Base-by-base conservation (phyloP, 192 early-diverging fungal species). In the Polychytrium aggregatum region DNA sequence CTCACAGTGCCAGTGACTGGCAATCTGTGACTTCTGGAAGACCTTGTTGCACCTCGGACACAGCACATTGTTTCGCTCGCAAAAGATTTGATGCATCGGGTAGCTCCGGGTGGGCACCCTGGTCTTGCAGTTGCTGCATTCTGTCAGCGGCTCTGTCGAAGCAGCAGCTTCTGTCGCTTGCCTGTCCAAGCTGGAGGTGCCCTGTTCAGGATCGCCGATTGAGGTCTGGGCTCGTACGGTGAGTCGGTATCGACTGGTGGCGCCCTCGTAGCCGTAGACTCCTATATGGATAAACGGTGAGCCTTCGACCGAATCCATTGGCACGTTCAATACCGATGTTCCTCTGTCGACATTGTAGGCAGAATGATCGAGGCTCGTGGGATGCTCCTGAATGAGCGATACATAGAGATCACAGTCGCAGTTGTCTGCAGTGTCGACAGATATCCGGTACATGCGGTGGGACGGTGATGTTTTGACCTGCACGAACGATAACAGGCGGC, bases 1-100 rank as follows among this genome's bases (percentile, higher is more conserved):
- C 13, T 70, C 68, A 65, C 90, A 96, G 57, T 96, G 92, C 84
- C 85, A 90, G 52, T 92, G 92, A 0, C 66, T 52, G 3, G 50
- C 41, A n/a, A 71, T 50, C 26, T 89, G 82, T 24, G 48, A 62
- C 21, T 78, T 83, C 48, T 78, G 76, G 59, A 92, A 80, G 6
- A 86, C 71, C 18, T 66, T 62, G 0, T 59, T 46, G 63, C 90
- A 92, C 13, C 41, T 46, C 1, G 56, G 48, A 50, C 90, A 92
- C 24, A 70, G 56, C 6, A 64, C 42, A 59, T 92, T 90, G 54
- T 96, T 86, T 0, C 92, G 74, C 41, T 67, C 41, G 65, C 92
- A 96, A 40, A 89, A 84, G 3, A 75, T 76, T 46, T 64, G 64
- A 50, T 96, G 92, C 44, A 92, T 70, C 6, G 61, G 55, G 17